These are phyloP conservation scores for Fistulina hepatica DNA, from an alignment of 1,284 basidiomycete genomes.

Conservation along the genomic window DNA sequence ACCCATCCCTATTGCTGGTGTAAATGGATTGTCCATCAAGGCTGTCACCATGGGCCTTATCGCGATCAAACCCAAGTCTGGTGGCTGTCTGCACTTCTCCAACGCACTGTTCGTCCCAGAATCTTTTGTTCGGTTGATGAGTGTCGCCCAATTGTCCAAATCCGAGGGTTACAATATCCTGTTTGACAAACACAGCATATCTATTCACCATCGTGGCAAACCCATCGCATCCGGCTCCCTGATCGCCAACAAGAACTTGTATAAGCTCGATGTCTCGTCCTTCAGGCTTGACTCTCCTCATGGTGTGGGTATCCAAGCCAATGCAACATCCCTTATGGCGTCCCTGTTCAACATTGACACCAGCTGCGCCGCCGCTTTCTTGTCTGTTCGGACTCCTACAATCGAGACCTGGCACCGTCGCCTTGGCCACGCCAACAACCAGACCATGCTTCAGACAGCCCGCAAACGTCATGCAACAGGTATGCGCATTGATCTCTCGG, in stretches of 20 bases:
- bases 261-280: too few species aligned
- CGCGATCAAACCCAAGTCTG: not conserved
- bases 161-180: not conserved
- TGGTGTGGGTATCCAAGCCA: not conserved
- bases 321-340: too few species aligned
- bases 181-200: not conserved
- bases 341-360: too few species aligned
- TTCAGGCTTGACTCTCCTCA: not conserved
- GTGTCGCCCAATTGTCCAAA: conserved; percentile 1
- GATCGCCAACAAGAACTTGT: not conserved
- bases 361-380: too few species aligned
- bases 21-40: conserved; percentile 9
- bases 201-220: too few species aligned
- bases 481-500: conserved; percentile 4
- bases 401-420: conserved; percentile 6
- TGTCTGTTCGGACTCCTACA: too few species aligned
- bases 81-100: not conserved
- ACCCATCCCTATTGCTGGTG: conserved; percentile 7
- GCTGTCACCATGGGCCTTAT: conserved; percentile 8
- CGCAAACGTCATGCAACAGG: not conserved
- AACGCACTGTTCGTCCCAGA: conserved; percentile 3
- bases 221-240: conserved; percentile 2
- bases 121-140: conserved; percentile 1
- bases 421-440: conserved; percentile 5
- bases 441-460: conserved; percentile 1